Evolutionary conservation across 768 basidiomycete species (phyloP), one percentile per base, ranked within the genome.

Genomic region (Boletus rex-veris): DNA sequence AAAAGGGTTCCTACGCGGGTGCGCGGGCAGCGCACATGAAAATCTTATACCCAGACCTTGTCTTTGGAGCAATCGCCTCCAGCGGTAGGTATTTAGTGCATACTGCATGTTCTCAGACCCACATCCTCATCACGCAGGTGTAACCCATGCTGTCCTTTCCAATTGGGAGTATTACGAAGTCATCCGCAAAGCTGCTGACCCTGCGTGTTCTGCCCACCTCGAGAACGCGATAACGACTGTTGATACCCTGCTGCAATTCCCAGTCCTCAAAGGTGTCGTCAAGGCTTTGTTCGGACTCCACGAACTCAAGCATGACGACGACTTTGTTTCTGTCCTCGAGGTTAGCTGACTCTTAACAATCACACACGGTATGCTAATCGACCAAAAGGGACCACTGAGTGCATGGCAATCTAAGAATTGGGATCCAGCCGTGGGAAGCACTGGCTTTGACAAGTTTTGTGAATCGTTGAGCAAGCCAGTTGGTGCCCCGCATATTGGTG

Each of bases 11-110:
- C 1, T 96, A 96, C 60, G 93, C 93, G 10, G 95, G 95, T 55
- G 95, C 94, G 8, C 85, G 94, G 12, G 86, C 93, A 0, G 95
- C 95, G 0, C 91, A 96, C 63, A 92, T 96, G 88, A 83, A 81
- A 50, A 73, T 91, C 31, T 77, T 94, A 24, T 94, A 92, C 64
- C 92, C 93, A 0, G 83, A 93, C 31, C 75, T 95, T n/a, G 88
- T 92, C 5, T 93, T 79, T 69, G 94, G 92, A 19, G 86, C 90
- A 2, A 93, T 97, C 52, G 91, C 93, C 2, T 90, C 88, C 15
- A 91, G 89, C 53, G 92, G 89, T 85, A 58, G 6, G 80, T 52
- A 15, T 41, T 43, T 9, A 26, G 26, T 59, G 46, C 19, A 18
- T 44, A 7, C 14, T 8, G 26, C 26, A 19, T 48, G 26, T 40